Evolutionary conservation across 2,329 filamentous ascomycete species (phyloP).

Genomic region (Stagonosporopsis rhizophila): DNA sequence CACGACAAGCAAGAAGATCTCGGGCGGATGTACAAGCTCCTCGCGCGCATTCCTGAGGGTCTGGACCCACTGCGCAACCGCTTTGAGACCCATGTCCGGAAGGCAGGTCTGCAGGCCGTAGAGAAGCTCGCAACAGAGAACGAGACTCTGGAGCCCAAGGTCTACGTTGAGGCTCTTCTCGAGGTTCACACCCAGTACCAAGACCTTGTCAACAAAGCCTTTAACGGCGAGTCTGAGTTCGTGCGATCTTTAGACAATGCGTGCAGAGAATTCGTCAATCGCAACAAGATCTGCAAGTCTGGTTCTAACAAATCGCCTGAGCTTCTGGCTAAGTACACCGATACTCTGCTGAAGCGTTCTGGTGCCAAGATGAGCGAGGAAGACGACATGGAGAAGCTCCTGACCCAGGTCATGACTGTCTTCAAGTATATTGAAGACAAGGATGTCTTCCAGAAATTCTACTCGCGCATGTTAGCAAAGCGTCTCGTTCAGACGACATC

Average conservation of each 20-base stretch:
- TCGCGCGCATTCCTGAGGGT: conserved; percentile 88
- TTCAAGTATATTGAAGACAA: conserved; percentile 99
- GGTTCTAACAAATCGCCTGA: conserved; percentile 95
- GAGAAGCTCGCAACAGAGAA: conserved; percentile 88
- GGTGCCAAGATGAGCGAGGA: conserved; percentile 89
- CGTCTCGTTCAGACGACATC: conserved; percentile 94
- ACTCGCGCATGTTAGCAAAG: conserved; percentile 94
- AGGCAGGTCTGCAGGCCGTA: conserved; percentile 85
- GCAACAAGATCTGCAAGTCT: conserved; percentile 93
- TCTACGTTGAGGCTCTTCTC: conserved; percentile 93
- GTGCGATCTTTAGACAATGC: conserved; percentile 95
- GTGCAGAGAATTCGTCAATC: conserved; percentile 96
- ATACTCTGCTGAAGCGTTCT: conserved; percentile 87
- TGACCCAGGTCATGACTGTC: conserved; percentile 96
- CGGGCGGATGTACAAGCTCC: conserved; percentile 91
- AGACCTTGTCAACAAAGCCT: conserved; percentile 87
- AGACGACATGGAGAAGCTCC: conserved; percentile 85
- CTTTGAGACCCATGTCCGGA: conserved; percentile 92
- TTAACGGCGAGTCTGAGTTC: conserved; percentile 95
- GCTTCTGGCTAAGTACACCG: conserved; percentile 92
- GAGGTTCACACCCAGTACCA: conserved; percentile 96
- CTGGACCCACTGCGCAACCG: conserved; percentile 84
- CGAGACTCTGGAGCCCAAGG: conserved; percentile 91
- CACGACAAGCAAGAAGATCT: conserved; percentile 96
- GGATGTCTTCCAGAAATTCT: conserved; percentile 99